Evolutionary conservation across 768 basidiomycete species (phyloP), one percentile per base, ranked within the genome.

Genomic region (Suillus spraguei): DNA sequence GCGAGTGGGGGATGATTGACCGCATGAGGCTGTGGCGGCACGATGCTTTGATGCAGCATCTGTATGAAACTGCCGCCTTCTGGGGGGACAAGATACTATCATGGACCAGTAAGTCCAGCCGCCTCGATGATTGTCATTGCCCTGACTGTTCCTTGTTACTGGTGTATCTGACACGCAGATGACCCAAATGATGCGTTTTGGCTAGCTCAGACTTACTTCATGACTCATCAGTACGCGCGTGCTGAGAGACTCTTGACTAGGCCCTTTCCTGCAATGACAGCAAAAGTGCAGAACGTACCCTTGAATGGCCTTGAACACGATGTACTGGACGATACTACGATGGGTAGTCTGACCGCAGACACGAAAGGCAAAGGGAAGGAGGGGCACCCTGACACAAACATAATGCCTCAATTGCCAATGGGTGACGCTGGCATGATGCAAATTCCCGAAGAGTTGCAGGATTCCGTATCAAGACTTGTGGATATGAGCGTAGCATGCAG

Each of bases 141-240:
- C 24, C 13, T 38, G 9, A 33, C 16, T 38, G 32, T 16, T 39
- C 32, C 56, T 65, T 65, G 59, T 58, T 61, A 38, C 61, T 63
- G 22, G 42, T 62, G 4, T 50, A 61, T 47, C 65, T 42, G 33
- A 28, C 55, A 33, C 53, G 33, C 69, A 97, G 97, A 89, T 66
- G 94, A 99, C 70, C 90, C 95, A 36, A 97, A 98, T 73, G 97
- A 99, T 76, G 97, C 95, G 14, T 99, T 99, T 77, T 99, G 97
- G 97, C 86, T 99, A 24, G 96, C 97, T 3, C 97, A 99, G 75
- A 94, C 92, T 0, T 95, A 95, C 76, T 99, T 99, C 75, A 91
- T 96, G 81, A 95, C 91, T 3, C 89, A 96, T 69, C 94, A 97
- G 65, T 99, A 97, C 77, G 89, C 94, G 9, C 92, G 96, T 54